Evolutionary conservation across 169 alveolate species (phyloP), one percentile per base, ranked within the genome.

Genomic region (Babesia sp.): DNA sequence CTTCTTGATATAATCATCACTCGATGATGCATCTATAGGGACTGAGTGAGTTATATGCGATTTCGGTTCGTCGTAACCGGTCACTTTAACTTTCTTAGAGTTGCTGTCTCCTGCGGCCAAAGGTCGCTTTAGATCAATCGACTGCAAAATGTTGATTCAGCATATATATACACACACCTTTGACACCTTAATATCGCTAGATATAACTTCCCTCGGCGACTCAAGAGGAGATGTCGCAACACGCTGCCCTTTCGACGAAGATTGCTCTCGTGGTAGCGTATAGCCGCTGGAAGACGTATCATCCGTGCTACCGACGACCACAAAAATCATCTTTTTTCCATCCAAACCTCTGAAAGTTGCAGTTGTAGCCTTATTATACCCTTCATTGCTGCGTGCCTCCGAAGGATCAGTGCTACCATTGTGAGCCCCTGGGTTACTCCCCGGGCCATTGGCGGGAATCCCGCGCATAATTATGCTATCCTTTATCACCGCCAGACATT

Each of bases 1-100:
- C 58, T 71, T 70, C 39, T 61, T 61, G 78, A 60, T 63, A 66
- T 90, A 90, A 34, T 86, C 74, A 34, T 87, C 93, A 29, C 77
- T 79, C 1, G 22, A 8, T 29, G 48, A 6, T 26, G 12, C 26
- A 2, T 53, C 41, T 1, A 41, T 51, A 45, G 90, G 55, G 24
- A 77, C 77, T 54, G 7, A 0, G 1, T 26, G 18, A 20, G 61
- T 18, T 82, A 90, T 53, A 61, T 72, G 54, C 68, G 84, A 46
- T 61, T 33, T 34, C 71, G 80, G 7, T 57, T 42, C 37, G 58
- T 63, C 34, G 70, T 82, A 54, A 71, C 93, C 34, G 56, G 90
- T 6, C 66, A 39, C 33, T 71, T 37, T 14, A 85, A 70, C 58
- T 72, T 73, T 48, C 84, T 91, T 74, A 68, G 64, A 34, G 80